Conservation (phyloP, 2,329 filamentous ascomycete species). For the Penicillium sp. region DNA sequence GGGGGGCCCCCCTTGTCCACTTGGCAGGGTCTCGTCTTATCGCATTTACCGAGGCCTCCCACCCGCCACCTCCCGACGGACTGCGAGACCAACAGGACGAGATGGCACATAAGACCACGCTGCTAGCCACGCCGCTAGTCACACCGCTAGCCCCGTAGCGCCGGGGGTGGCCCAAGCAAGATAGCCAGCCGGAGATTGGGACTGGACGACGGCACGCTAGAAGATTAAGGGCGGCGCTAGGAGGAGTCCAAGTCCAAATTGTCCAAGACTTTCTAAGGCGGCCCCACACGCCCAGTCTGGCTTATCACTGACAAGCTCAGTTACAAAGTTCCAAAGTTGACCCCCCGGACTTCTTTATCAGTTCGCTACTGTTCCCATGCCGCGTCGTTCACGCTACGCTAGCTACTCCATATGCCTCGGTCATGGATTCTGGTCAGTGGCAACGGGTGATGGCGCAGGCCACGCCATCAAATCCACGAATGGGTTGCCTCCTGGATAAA, state of each 20-base stretch:
- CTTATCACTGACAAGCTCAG: slow-evolving; percentile 22
- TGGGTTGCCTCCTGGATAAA: background rate
- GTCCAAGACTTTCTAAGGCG: slow-evolving; percentile 5
- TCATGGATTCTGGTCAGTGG: too few relatives aligned
- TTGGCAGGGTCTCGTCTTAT: background rate
- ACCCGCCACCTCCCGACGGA: background rate
- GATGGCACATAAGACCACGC: background rate
- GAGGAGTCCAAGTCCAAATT: background rate
- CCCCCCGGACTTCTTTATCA: background rate
- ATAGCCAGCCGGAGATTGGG: background rate
- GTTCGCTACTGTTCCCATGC: background rate
- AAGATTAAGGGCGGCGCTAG: slow-evolving; percentile 5
- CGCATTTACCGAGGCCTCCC: background rate
- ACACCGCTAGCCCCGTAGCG: background rate
- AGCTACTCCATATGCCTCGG: too few relatives aligned
- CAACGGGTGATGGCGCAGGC: background rate
- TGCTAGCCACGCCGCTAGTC: background rate
- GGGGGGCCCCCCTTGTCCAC: background rate
- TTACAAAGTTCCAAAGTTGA: slow-evolving; percentile 3
- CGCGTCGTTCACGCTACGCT: too few relatives aligned
- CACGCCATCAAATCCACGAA: background rate
- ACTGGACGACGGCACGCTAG: background rate
- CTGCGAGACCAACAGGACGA: slow-evolving; percentile 1
- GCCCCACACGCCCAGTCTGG: slow-evolving; percentile 1
- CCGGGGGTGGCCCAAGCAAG: slow-evolving; percentile 1